Conservation (phyloP, 441 rosid genomes). For the Adansonia rubrostipa region DNA sequence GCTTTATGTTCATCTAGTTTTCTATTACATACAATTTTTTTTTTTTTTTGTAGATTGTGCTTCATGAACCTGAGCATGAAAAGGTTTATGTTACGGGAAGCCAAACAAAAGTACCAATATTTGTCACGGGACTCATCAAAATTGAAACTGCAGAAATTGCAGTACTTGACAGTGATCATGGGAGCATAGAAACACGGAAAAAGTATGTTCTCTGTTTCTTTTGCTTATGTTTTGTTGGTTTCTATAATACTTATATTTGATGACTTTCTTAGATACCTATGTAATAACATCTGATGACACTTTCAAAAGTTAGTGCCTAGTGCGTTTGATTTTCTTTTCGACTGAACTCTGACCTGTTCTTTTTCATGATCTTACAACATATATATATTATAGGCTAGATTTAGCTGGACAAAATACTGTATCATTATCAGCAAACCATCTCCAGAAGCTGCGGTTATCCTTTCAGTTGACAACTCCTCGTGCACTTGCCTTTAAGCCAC, state of each 20-base stretch:
- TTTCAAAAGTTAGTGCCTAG: background rate
- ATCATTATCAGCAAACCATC: conserved; percentile 90
- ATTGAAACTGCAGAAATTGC: conserved; percentile 73
- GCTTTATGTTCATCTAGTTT: conserved; percentile 23
- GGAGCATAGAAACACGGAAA: conserved; percentile 70
- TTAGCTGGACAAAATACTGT: conserved; percentile 59
- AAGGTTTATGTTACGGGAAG: conserved; percentile 63
- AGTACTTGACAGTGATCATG: conserved; percentile 85
- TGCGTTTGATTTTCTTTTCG: background rate
- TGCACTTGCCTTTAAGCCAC: conserved; percentile 82
- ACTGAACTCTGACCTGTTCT: background rate
- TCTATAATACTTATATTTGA: conserved; percentile 8
- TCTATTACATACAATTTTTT: conserved; percentile 20
- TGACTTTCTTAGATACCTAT: conserved; percentile 12
- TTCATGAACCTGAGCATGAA: conserved; percentile 65
- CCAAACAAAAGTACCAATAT: conserved; percentile 61
- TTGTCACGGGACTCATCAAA: conserved; percentile 60
- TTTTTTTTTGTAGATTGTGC: conserved; percentile 46
- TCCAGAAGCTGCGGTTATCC: conserved; percentile 81
- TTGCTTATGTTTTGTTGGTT: conserved; percentile 15
- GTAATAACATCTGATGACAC: background rate
- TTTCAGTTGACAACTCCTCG: conserved; percentile 69
- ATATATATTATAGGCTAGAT: conserved; percentile 55
- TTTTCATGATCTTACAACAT: conserved; percentile 25
- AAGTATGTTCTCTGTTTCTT: conserved; percentile 48